Percentiles rank a stretch among this genome's conserved stretches.
Evolutionary conservation across 805 yeast genomes (phyloP).

Genomic region (Lachancea kluyveri): DNA sequence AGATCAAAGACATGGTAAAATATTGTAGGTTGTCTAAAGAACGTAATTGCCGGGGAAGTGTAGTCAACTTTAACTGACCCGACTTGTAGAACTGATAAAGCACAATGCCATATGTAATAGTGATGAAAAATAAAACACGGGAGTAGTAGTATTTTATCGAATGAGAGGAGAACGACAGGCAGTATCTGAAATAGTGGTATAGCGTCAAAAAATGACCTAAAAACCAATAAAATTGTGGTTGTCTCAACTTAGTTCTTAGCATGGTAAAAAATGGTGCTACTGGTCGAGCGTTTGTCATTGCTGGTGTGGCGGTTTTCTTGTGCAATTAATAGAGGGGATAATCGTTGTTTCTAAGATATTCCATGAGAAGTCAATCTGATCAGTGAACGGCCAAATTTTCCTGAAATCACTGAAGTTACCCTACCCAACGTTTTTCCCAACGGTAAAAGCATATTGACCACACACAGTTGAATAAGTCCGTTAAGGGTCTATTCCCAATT

Average conservation of each 20-base stretch:
- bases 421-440: no score
- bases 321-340: no score
- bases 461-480: no score
- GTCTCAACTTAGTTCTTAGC: conserved; percentile 25
- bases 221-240: conserved; percentile 69
- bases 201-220: conserved; percentile 49
- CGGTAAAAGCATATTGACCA: no score
- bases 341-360: no score
- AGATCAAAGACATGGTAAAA: conserved; percentile 38
- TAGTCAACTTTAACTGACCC: conserved; percentile 30
- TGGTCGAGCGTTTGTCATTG: conserved; percentile 8
- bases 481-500: no score
- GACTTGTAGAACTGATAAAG: conserved; percentile 51
- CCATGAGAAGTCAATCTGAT: no score
- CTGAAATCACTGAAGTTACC: no score
- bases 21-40: conserved; percentile 59
- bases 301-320: no score
- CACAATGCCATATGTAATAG: conserved; percentile 58
- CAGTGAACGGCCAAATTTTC: no score
- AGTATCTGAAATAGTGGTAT: conserved; percentile 35
- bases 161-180: conserved; percentile 35
- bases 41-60: conserved; percentile 26
- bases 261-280: conserved; percentile 19
- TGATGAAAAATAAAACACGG: conserved; percentile 42
- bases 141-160: conserved; percentile 34